Percentiles rank a stretch among this genome's conserved stretches.
Evolutionary conservation across 2,329 filamentous ascomycete genomes (phyloP).

Genomic region (Apiospora kogelbergensis): DNA sequence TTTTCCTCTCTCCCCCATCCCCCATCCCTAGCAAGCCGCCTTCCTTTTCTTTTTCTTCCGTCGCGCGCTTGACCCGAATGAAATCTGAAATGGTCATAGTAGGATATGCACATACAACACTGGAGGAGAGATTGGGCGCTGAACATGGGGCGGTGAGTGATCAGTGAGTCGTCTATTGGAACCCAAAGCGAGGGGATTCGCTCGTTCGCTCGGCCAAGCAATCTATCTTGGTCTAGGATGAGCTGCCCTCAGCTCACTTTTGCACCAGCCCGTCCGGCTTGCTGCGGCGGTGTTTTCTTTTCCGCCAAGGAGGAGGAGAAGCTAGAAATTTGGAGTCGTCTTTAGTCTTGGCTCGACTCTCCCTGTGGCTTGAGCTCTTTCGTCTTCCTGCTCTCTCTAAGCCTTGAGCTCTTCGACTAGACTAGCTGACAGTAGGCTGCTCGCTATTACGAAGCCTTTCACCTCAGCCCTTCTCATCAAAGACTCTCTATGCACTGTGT

Average conservation of each 20-base stretch:
- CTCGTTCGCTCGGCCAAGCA: neutral
- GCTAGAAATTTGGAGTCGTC: neutral
- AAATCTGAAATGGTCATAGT: neutral
- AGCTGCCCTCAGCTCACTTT: neutral
- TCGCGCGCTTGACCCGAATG: conserved; percentile 2
- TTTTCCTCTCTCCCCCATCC: neutral
- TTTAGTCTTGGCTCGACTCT: neutral
- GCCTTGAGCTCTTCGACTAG: neutral
- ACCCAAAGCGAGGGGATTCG: conserved; percentile 8
- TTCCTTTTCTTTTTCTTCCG: conserved; percentile 5
- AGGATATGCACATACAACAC: neutral
- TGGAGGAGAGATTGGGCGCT: neutral
- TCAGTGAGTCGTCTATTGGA: conserved; percentile 6
- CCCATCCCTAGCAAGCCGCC: neutral
- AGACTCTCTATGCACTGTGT: neutral
- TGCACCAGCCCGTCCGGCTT: neutral
- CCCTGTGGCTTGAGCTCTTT: neutral
- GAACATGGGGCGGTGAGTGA: conserved; percentile 8
- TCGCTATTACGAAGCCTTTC: neutral
- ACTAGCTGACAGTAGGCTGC: neutral
- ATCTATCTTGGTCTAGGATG: conserved; percentile 5
- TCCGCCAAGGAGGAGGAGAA: neutral
- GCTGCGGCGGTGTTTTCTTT: conserved; percentile 4
- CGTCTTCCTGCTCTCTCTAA: neutral
- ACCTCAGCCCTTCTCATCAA: neutral